phyloP scores from a whole-genome alignment of 2,329 filamentous ascomycete genomes.

The Cytospora mali region DNA sequence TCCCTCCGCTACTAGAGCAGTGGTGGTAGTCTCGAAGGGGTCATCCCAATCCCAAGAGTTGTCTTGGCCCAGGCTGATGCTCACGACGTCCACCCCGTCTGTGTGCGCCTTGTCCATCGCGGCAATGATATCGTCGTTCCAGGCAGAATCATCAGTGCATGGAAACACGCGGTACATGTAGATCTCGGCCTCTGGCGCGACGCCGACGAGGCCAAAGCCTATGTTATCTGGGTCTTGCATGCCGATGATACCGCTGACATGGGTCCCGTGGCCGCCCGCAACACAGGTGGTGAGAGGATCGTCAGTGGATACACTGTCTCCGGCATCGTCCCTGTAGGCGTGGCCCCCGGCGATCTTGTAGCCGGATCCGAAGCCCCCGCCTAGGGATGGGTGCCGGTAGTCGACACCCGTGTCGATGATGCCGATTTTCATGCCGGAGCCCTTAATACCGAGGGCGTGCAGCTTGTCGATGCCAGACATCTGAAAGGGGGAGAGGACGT shows the following conservation, averaged over 20 bases:
- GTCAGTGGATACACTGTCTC: background rate
- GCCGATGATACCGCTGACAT: conserved; percentile 28
- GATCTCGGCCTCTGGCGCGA: conserved; percentile 18
- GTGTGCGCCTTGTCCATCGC: conserved; percentile 33
- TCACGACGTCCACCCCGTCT: conserved; percentile 36
- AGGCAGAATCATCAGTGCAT: conserved; percentile 4
- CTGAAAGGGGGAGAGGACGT: background rate
- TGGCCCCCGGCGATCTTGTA: conserved; percentile 21
- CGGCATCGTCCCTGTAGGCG: conserved; percentile 17
- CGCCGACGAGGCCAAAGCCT: conserved; percentile 17
- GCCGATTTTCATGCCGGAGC: conserved; percentile 38
- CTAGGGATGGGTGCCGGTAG: conserved; percentile 44
- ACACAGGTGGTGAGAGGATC: conserved; percentile 19
- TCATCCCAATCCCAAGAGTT: conserved; percentile 28
- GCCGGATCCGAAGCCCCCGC: conserved; percentile 42
- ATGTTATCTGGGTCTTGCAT: conserved; percentile 9
- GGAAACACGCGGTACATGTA: conserved; percentile 24
- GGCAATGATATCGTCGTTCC: conserved; percentile 32
- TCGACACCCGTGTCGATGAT: conserved; percentile 44
- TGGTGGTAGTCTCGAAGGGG: conserved; percentile 17
- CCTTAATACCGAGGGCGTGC: conserved; percentile 38
- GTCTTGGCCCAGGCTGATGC: conserved; percentile 33
- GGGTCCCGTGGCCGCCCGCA: conserved; percentile 24
- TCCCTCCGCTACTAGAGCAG: conserved; percentile 26
- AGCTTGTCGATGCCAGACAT: conserved; percentile 29